Percentiles rank a stretch among this genome's conserved stretches.
Evolutionary conservation across 2,329 filamentous ascomycete genomes (phyloP).

Genomic region (Ophiobolus disseminans): DNA sequence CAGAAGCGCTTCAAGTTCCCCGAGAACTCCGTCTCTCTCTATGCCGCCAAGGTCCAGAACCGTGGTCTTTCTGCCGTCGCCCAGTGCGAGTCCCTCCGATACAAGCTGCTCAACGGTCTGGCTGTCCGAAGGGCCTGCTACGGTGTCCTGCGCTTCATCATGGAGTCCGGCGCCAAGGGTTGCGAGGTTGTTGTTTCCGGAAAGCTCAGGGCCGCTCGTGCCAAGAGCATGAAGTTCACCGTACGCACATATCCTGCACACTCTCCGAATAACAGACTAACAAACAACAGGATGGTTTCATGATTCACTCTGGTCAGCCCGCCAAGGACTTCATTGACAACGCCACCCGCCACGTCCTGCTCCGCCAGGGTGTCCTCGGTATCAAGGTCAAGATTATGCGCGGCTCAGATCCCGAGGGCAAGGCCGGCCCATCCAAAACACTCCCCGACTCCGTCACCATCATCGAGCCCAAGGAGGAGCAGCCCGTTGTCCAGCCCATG

Average conservation of each 20-base stretch:
- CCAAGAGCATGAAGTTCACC: constrained; percentile 99
- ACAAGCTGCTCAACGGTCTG: constrained; percentile 99
- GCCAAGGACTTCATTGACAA: constrained; percentile 99
- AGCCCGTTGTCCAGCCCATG: constrained; percentile 90
- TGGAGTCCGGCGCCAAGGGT: constrained; percentile 99
- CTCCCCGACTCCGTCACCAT: constrained; percentile 98
- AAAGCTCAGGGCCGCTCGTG: constrained; percentile 98
- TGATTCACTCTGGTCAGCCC: constrained; percentile 99
- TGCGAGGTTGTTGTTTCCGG: constrained; percentile 99
- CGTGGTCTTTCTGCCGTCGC: constrained; percentile 99
- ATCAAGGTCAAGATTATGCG: constrained; percentile 99
- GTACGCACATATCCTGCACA: constrained; percentile 56
- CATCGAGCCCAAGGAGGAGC: constrained; percentile 99
- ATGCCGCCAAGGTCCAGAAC: constrained; percentile 99
- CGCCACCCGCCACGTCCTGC: constrained; percentile 98
- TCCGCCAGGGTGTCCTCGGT: constrained; percentile 98
- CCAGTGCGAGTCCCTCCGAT: constrained; percentile 99
- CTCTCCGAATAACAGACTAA: constrained; percentile 21
- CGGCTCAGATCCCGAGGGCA: constrained; percentile 98
- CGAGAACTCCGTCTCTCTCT: constrained; percentile 99
- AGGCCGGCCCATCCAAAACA: constrained; percentile 95
- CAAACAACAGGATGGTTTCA: constrained; percentile 81
- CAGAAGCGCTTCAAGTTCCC: constrained; percentile 99
- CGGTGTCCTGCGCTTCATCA: constrained; percentile 99
- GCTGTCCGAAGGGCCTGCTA: constrained; percentile 99